Evolutionary conservation across 306 rosid species (phyloP).

Genomic region (Hippophae rhamnoides): DNA sequence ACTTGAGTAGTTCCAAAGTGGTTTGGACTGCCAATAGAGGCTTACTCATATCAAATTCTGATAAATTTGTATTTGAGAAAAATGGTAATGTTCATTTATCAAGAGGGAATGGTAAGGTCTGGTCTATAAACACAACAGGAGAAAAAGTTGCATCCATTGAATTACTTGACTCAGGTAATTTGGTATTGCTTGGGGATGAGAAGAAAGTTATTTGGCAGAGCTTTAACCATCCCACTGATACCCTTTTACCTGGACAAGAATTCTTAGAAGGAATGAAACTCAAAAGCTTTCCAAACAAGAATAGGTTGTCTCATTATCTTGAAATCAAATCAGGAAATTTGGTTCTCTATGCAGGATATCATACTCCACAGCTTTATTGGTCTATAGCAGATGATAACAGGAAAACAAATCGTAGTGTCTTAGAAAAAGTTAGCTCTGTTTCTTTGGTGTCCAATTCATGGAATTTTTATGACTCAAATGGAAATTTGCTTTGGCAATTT

Average conservation of each 20-base stretch:
- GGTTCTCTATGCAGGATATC: conserved; percentile 33
- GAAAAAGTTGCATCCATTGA: conserved; percentile 29
- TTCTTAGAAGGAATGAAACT: conserved; percentile 44
- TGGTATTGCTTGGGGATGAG: conserved; percentile 35
- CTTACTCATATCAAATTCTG: conserved; percentile 16
- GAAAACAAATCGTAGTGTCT: conserved; percentile 19
- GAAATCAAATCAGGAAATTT: conserved; percentile 31
- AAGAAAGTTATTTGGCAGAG: conserved; percentile 43
- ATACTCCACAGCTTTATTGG: conserved; percentile 47
- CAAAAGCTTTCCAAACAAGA: conserved; percentile 23
- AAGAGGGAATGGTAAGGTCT: conserved; percentile 9
- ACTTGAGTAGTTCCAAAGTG: conserved; percentile 14
- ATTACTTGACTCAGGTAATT: conserved; percentile 39
- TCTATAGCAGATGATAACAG: conserved; percentile 29
- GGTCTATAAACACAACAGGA: conserved; percentile 36
- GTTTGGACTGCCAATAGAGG: conserved; percentile 54
- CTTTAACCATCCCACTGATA: conserved; percentile 43
- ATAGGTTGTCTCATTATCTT: conserved; percentile 25
- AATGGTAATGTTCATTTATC: conserved; percentile 29
- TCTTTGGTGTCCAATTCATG: conserved; percentile 29
- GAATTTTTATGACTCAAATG: conserved; percentile 33
- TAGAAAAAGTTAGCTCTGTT: conserved; percentile 21
- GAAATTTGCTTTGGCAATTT: conserved; percentile 37
- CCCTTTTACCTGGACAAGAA: conserved; percentile 42
- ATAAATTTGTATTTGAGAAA: conserved; percentile 28